Evolutionary conservation across 2,329 filamentous ascomycete species (phyloP).

Genomic region (Lizonia empirigonia): DNA sequence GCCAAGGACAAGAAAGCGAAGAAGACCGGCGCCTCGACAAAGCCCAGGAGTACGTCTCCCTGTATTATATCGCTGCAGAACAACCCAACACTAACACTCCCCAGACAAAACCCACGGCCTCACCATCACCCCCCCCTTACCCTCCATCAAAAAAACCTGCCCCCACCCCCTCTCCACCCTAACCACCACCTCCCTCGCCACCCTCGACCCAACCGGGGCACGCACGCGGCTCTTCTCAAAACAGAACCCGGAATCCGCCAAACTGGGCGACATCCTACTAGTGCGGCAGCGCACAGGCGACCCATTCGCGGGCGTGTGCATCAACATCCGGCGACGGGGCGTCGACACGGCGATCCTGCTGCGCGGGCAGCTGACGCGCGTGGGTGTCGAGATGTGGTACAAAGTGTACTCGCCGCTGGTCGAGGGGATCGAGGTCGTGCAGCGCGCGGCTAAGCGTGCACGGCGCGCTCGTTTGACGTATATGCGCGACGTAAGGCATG

Average conservation of each 20-base stretch:
- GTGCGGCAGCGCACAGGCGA: conserved; percentile 85
- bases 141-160: conserved; percentile 61
- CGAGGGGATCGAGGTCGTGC: conserved; percentile 89
- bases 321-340: conserved; percentile 83
- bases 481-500: conserved; percentile 65
- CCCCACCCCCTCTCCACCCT: conserved; percentile 72
- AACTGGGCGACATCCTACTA: conserved; percentile 88
- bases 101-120: conserved; percentile 44
- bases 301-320: conserved; percentile 85
- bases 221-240: conserved; percentile 81
- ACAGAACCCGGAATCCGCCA: conserved; percentile 76
- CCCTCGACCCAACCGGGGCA: conserved; percentile 83
- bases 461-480: conserved; percentile 88
- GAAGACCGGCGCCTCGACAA: conserved; percentile 5
- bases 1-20: conserved; percentile 1
- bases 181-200: conserved; percentile 69
- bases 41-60: conserved; percentile 15
- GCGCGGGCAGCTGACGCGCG: conserved; percentile 81
- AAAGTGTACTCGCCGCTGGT: conserved; percentile 93
- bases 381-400: conserved; percentile 96
- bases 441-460: conserved; percentile 81
- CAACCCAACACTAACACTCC: conserved; percentile 4
- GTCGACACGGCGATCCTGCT: conserved; percentile 88
- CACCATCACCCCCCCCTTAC: conserved; percentile 57
- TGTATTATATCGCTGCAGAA: neutral